Conservation (phyloP, 257 asterid genomes). For the Coffea canephora region DNA sequence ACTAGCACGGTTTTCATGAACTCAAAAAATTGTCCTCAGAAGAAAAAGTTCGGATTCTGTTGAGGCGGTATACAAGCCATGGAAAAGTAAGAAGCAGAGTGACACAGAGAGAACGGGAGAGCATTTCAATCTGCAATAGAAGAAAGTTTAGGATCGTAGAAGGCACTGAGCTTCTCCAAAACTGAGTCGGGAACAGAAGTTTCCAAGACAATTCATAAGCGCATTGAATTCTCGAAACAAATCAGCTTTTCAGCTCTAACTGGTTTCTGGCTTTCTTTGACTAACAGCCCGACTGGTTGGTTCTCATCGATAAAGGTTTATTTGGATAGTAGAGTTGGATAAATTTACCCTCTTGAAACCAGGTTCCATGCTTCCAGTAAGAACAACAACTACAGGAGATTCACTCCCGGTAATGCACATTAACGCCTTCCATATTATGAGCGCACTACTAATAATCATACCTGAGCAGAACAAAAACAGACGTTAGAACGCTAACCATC, state of each 20-base stretch:
- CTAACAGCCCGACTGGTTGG: background rate
- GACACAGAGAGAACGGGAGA: background rate
- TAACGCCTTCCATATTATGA: slow-evolving; percentile 61
- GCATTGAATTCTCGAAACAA: background rate
- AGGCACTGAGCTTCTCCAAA: background rate
- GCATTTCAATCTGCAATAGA: background rate
- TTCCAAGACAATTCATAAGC: background rate
- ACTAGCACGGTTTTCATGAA: background rate
- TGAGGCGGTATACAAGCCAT: background rate
- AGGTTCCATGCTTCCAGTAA: slow-evolving; percentile 84
- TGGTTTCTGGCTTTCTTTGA: background rate
- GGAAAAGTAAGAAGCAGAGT: background rate
- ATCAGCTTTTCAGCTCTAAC: background rate
- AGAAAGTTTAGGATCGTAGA: background rate
- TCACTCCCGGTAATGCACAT: slow-evolving; percentile 58
- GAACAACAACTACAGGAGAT: slow-evolving; percentile 75
- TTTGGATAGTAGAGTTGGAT: background rate
- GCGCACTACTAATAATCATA: slow-evolving; percentile 49
- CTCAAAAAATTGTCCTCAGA: background rate
- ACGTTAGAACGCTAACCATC: background rate
- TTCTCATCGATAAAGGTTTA: background rate
- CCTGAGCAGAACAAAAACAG: slow-evolving; percentile 34
- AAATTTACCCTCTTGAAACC: slow-evolving; percentile 55
- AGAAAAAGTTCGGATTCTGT: too few species aligned
- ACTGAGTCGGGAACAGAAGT: background rate